Evolutionary conservation across 768 basidiomycete genomes (phyloP), one percentile per base, ranked within the genome.

Genomic region (Boletus patriciae): DNA sequence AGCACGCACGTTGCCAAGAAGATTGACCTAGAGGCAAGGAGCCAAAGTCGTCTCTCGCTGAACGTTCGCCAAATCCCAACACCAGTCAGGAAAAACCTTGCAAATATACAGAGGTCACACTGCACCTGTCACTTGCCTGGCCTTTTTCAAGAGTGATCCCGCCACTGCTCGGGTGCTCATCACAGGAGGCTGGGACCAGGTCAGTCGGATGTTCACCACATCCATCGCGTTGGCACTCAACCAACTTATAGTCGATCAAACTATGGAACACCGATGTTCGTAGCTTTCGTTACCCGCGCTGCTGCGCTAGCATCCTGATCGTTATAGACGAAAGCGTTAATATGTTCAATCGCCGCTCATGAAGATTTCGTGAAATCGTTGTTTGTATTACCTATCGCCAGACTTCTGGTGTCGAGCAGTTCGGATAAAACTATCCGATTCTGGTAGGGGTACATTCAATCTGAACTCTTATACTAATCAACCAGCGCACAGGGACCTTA

Each of bases 131-230:
- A 95, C 95, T 4, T 84, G 81, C 34, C 74, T 99, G 33, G 84
- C 85, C 7, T 88, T 98, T 64, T 81, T 74, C 61, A 77, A 83
- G 60, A 76, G 71, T 53, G 62, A 52, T 16, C 58, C 62, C 25
- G 74, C 76, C 12, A 73, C 77, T 37, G 75, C 70, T 15, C 73
- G 69, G 59, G 69, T 89, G 9, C 73, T 99, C 37, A 81, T 98
- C 60, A 93, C 91, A 43, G 94, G 91, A 21, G 94, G 94, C 45
- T 99, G 97, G 97, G 97, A 99, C 70, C 87, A 84, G 73, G 91
- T 84, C 60, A 60, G 70, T 54, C 19, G 33, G 23, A 61, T 61
- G 44, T 49, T 51, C 2, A 41, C 23, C 40, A 7, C 31, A 6
- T 23, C 19, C 25, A 34, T 40, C 15, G 42, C 34, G 37, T 44